phyloP scores from a whole-genome alignment of 257 asterid species.

The Solanum paucissectum region DNA sequence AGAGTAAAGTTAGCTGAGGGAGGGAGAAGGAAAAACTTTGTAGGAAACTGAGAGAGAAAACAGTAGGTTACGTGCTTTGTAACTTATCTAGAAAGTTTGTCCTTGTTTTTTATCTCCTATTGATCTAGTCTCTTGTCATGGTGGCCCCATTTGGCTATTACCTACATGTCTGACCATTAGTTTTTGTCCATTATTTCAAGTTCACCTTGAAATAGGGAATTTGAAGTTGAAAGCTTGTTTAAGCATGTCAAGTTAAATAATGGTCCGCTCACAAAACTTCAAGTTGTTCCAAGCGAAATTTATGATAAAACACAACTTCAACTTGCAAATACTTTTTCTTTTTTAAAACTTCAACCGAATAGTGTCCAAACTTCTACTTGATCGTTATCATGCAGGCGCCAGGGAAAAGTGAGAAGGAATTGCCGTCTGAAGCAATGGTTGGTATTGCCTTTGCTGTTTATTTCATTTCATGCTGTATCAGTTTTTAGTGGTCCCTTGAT shows the following conservation, averaged over 20 bases:
- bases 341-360: not conserved
- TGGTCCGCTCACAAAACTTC: not conserved
- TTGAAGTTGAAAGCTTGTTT: not conserved
- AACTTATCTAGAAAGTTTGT: not conserved
- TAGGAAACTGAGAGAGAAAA: not conserved
- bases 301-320: not conserved
- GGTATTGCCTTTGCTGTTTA: conserved; percentile 9
- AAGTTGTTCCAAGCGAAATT: not conserved
- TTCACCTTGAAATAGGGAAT: not conserved
- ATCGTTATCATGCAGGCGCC: conserved; percentile 53
- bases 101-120: not conserved
- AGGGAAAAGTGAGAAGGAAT: conserved; percentile 90
- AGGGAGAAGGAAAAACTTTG: not conserved
- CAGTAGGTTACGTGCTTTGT: not conserved
- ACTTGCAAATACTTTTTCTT: not conserved
- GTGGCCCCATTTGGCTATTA: not conserved
- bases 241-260: not conserved
- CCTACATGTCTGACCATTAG: not conserved
- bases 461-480: not conserved
- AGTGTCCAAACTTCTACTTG: conserved; percentile 11
- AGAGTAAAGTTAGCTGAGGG: not conserved
- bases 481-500: not conserved
- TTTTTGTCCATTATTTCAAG: not conserved
- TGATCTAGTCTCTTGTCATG: not conserved
- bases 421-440: conserved; percentile 81